Evolutionary conservation across 495 filamentous ascomycete species (phyloP), one percentile per base, ranked within the genome.

Genomic region (Daldinia grandis): DNA sequence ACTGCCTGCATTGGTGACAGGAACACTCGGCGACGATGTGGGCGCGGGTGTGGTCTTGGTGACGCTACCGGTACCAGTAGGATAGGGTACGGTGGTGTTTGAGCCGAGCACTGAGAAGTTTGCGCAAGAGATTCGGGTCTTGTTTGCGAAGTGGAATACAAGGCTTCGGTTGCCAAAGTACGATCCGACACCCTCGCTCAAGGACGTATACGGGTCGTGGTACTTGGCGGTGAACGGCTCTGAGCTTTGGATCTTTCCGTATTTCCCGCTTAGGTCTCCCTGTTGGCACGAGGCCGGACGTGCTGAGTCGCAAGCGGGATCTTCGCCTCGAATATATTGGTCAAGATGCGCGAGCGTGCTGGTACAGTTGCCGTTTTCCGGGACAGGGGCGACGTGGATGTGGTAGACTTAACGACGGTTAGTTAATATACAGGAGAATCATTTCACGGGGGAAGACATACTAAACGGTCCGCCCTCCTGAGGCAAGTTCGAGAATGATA

Each of bases 261-360:
- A 86, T 83, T 97, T 97, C 73, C 94, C 94, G 69, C 87, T 85
- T 57, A 97, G 80, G 79, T 97, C 94, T 66, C 94, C 94, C 27
- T 92, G 88, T 78, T 96, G 88, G 82, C 94, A 97, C 0, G 88
- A 91, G 66, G 87, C 73, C 7, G 92, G 91, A 28, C 81, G 73
- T 9, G 75, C 77, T 8, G 80, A 44, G 79, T 95, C 83, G 80
- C 94, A 97, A 7, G 85, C 68, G 40, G 89, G 83, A 15, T 76
- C 76, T 76, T 94, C 88, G 60, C 88, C 88, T 63, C 91, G 88
- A 50, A 83, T 78, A 67, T 74, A 81, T 66, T 83, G 82, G 64
- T 85, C 81, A 7, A 82, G 76, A 61, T 96, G 94, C 0, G 81
- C 88, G 17, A 87, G 77, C 9, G 93, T 90, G 3, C 76, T 83